These are phyloP conservation scores for Mycosphaerella arachidis DNA, from an alignment of 2,329 filamentous ascomycete genomes.

Conservation along the genomic window DNA sequence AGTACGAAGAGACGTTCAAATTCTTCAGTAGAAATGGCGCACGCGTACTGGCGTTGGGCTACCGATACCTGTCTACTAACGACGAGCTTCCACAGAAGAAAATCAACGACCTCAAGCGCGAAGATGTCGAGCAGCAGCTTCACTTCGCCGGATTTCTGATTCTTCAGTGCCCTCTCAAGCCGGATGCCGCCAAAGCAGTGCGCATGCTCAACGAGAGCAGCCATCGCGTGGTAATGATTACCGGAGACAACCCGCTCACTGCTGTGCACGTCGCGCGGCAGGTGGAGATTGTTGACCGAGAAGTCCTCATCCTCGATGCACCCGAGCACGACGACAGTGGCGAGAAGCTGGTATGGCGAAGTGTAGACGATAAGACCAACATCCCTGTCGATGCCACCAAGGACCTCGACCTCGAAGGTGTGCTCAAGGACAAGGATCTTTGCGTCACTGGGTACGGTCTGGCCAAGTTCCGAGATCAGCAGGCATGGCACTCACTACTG, in stretches of 20 bases:
- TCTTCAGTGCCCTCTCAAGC: slow-evolving; percentile 90
- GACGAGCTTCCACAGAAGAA: slow-evolving; percentile 74
- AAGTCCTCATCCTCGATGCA: slow-evolving; percentile 89
- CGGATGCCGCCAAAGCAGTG: slow-evolving; percentile 88
- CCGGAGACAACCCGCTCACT: slow-evolving; percentile 93
- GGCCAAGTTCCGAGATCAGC: slow-evolving; percentile 77
- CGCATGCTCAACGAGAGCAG: slow-evolving; percentile 98
- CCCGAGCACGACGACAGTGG: slow-evolving; percentile 83
- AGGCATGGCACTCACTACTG: slow-evolving; percentile 70
- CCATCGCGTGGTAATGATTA: slow-evolving; percentile 98
- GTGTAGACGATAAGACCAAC: slow-evolving; percentile 81
- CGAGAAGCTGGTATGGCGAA: slow-evolving; percentile 85
- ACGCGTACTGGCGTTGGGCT: slow-evolving; percentile 86
- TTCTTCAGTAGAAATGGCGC: slow-evolving; percentile 95
- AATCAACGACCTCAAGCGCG: slow-evolving; percentile 91
- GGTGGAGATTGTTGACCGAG: slow-evolving; percentile 95
- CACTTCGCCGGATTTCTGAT: slow-evolving; percentile 94
- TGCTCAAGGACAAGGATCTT: slow-evolving; percentile 80
- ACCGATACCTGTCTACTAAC: slow-evolving; percentile 82
- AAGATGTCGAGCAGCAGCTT: slow-evolving; percentile 79
- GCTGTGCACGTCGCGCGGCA: slow-evolving; percentile 92
- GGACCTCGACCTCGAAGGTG: slow-evolving; percentile 67
- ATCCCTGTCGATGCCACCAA: slow-evolving; percentile 81
- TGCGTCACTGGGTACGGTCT: slow-evolving; percentile 95
- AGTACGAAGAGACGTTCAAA: slow-evolving; percentile 98